Evolutionary conservation across 257 asterid genomes (phyloP), one percentile per base, ranked within the genome.

Genomic region (Solanum chilense): DNA sequence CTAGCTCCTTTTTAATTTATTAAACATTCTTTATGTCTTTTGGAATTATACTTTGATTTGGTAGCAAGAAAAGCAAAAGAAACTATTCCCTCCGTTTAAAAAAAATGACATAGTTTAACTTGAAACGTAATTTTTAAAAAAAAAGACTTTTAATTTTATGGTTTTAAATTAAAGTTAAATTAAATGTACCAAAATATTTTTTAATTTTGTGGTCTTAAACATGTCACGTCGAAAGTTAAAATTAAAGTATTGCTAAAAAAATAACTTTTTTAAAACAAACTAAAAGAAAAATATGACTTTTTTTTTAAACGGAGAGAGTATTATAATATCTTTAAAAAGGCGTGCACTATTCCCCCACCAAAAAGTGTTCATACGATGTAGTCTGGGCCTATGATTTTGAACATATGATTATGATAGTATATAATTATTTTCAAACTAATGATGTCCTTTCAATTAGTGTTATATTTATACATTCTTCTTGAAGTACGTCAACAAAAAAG

Each of bases 11-110:
- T 45, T 49, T 47, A 80, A 49, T 49, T 16, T 29, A 27, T 81
- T 81, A 81, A 81, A 10, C 29, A 45, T 18, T 49, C 69, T 49
- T 76, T 27, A 7, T 80, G 29, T 47, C 14, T 77, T 45, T 29
- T 47, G 85, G 85, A 49, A 81, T 12, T 81, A 49, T 49, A 49
- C 85, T 49, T 29, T 81, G 85, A 49, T 2, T 81, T 49, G 69
- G 31, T 49, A 16, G 69, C 69, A 81, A 45, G 84, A 78, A 78
- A 78, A 78, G 64, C 64, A 77, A 42, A 44, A 25, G 25, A 25
- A 44, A 78, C 42, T 78, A 33, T 33, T 4, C 35, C 1, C 35
- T 33, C 35, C 1, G 35, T 4, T 33, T 33, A 4, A 33, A 0
- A 33, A n/a, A n/a, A n/a, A n/a, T n/a, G n/a, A n/a, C n/a, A n/a